A percentile compares a stretch with the other conserved stretches of the same genome.
These are phyloP conservation scores for Gonapodya prolifera DNA, from an alignment of 192 early-diverging fungal species.

Conservation along the genomic window DNA sequence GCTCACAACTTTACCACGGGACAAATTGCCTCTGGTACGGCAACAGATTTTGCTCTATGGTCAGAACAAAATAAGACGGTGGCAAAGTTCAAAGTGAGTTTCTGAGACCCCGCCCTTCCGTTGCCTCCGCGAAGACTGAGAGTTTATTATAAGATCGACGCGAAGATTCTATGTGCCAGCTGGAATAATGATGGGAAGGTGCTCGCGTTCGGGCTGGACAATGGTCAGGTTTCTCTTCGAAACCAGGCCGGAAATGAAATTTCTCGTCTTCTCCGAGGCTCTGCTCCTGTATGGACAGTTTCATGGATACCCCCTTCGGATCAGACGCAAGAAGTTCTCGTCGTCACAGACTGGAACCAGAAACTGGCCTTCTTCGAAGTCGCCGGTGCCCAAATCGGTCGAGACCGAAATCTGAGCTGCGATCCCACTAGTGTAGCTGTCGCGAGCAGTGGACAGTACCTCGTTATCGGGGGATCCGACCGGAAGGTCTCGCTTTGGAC, in stretches of 20 bases:
- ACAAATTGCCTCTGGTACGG: slow-evolving; percentile 29
- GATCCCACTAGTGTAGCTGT: slow-evolving; percentile 31
- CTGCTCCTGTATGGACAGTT: slow-evolving; percentile 34
- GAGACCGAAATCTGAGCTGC: slow-evolving; percentile 36
- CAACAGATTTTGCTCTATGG: slow-evolving; percentile 47
- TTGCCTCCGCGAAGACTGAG: slow-evolving; percentile 4
- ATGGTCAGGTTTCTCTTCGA: slow-evolving; percentile 39
- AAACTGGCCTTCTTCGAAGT: slow-evolving; percentile 36
- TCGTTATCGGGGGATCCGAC: slow-evolving; percentile 37
- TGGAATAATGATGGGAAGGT: slow-evolving; percentile 45
- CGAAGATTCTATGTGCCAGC: slow-evolving; percentile 26
- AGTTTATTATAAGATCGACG: slow-evolving; percentile 22
- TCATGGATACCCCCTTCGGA: slow-evolving; percentile 32
- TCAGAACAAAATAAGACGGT: slow-evolving; percentile 37
- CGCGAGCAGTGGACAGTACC: slow-evolving; percentile 35
- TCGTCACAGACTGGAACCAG: slow-evolving; percentile 44
- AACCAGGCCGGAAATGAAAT: slow-evolving; percentile 36
- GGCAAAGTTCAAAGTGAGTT: slow-evolving; percentile 33
- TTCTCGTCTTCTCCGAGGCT: slow-evolving; percentile 37
- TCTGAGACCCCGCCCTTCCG: neutral
- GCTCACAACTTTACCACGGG: slow-evolving; percentile 32
- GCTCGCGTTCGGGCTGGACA: slow-evolving; percentile 42
- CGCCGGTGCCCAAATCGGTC: slow-evolving; percentile 41
- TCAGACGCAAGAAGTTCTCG: slow-evolving; percentile 28
- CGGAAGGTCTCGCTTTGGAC: slow-evolving; percentile 42